These are phyloP conservation scores for Kodamaea ohmeri DNA, from an alignment of 1,139 yeast genomes.

Conservation along the genomic window DNA sequence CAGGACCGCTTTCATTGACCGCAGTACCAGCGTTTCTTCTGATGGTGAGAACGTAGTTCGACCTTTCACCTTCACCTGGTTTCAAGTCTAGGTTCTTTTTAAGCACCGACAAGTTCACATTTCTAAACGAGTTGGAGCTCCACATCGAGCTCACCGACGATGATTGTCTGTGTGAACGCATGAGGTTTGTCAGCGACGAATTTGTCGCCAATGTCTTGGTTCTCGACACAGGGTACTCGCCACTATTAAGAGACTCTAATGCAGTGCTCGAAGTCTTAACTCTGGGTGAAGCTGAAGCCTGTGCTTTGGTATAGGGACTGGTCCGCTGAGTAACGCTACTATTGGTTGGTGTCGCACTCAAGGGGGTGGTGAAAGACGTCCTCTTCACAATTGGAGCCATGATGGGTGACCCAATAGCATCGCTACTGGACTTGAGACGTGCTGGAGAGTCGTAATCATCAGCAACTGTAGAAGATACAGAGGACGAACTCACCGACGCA, in stretches of 20 bases:
- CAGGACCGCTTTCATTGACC: constrained; percentile 54
- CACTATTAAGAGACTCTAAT: constrained; percentile 11
- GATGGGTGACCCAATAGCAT: constrained; percentile 10
- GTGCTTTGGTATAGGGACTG: constrained; percentile 5
- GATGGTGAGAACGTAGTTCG: constrained; percentile 53
- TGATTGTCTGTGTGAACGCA: constrained; percentile 23
- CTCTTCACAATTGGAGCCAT: constrained; percentile 7
- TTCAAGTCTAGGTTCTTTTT: constrained; percentile 37
- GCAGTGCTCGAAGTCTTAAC: constrained; percentile 10
- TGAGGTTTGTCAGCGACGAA: constrained; percentile 4
- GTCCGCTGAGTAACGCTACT: constrained; percentile 7
- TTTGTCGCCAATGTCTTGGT: constrained; percentile 11
- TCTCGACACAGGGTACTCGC: constrained; percentile 11
- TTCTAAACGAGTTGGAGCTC: constrained; percentile 34
- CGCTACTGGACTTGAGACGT: constrained; percentile 7
- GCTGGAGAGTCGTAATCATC: constrained; percentile 8
- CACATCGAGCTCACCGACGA: constrained; percentile 39
- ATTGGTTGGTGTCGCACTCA: constrained; percentile 11
- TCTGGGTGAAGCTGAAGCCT: constrained; percentile 13
- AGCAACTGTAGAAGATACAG: constrained; percentile 8
- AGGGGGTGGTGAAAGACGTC: constrained; percentile 6
- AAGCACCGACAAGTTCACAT: constrained; percentile 39
- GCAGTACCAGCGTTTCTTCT: constrained; percentile 55
- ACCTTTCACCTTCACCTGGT: constrained; percentile 53
- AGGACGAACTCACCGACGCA: constrained; percentile 10